Evolutionary conservation across 2,329 filamentous ascomycete genomes (phyloP).

Genomic region (Fusarium hostae): DNA sequence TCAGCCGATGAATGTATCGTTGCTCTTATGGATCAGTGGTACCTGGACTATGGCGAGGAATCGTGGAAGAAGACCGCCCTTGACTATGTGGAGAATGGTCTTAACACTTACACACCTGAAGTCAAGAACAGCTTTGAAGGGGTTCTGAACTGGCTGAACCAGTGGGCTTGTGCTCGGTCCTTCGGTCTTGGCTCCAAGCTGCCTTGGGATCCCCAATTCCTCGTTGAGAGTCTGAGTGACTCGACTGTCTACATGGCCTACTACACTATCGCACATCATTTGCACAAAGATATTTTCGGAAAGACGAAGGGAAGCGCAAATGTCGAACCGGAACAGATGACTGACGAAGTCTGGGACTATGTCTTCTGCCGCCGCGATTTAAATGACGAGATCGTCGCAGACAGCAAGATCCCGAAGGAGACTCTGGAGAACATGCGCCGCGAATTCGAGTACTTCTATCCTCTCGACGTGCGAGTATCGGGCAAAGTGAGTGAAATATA

Average conservation of each 20-base stretch:
- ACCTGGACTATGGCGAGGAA: constrained; percentile 93
- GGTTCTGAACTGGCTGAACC: constrained; percentile 90
- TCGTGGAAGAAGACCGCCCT: constrained; percentile 83
- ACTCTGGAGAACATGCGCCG: constrained; percentile 83
- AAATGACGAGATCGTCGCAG: constrained; percentile 70
- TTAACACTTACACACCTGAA: constrained; percentile 84
- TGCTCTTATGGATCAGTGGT: constrained; percentile 96
- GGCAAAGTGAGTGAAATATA: constrained; percentile 78
- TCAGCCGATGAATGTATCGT: constrained; percentile 95
- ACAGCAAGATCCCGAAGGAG: constrained; percentile 78
- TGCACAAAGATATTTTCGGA: constrained; percentile 90
- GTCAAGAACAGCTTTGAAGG: constrained; percentile 84
- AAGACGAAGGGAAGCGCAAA: constrained; percentile 74
- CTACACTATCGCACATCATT: constrained; percentile 73
- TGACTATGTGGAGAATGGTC: constrained; percentile 74
- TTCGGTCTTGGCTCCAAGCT: constrained; percentile 94
- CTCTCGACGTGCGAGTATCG: constrained; percentile 85
- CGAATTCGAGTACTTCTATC: constrained; percentile 98
- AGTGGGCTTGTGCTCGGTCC: constrained; percentile 93
- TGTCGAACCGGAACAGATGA: constrained; percentile 87
- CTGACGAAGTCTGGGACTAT: constrained; percentile 96
- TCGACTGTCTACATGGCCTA: constrained; percentile 93
- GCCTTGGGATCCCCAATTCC: constrained; percentile 90
- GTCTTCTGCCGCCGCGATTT: constrained; percentile 83
- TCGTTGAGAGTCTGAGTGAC: constrained; percentile 93